Base-by-base conservation (phyloP, 192 early-diverging fungal species). In the Mortierella hygrophila region DNA sequence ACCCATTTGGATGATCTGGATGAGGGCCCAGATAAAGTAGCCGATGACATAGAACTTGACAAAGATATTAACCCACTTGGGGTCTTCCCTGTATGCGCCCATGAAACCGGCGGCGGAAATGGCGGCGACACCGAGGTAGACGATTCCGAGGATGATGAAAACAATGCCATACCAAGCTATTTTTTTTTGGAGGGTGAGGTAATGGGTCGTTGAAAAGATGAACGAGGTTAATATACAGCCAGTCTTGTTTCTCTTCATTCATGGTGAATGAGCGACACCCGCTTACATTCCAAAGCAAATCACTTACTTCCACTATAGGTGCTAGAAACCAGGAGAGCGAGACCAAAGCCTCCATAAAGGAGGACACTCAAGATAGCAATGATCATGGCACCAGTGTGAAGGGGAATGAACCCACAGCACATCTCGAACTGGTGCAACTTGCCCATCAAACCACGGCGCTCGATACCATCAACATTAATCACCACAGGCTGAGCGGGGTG, bases 321-420 rank as follows among this genome's bases (percentile, higher is more conserved):
- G n/a, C 60, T 35, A 47, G 3, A 29, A 29, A 26, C 1, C 16
- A 86, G 16, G 8, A 80, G 47, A 1, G 7, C 37, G 35, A 86
- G 68, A 75, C 84, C 84, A 40, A 70, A 81, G 65, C 54, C 75
- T 70, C 84, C 84, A 72, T 86, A 86, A 49, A 81, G 81, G 35
- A 86, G 70, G 46, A 68, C 6, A 79, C 81, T 81, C 37, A 86
- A 40, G 18, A 47, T 26, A 9, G 79, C 32, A 23, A 86, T 78
- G 52, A 81, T 75, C 84, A 86, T 68, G 72, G 75, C 84, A 35
- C 84, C 84, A 6, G 84, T 81, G 76, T 86, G 79, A 21, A 86
- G 60, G 4, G 84, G 84, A 38, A 86, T 18, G 68, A 60, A 77
- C 6, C 73, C 11, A 74, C 84, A 86, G 79, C 84, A 86, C 23